These are phyloP conservation scores for Stygiomarasmius scandens DNA, from an alignment of 1,284 basidiomycete genomes.

Conservation along the genomic window DNA sequence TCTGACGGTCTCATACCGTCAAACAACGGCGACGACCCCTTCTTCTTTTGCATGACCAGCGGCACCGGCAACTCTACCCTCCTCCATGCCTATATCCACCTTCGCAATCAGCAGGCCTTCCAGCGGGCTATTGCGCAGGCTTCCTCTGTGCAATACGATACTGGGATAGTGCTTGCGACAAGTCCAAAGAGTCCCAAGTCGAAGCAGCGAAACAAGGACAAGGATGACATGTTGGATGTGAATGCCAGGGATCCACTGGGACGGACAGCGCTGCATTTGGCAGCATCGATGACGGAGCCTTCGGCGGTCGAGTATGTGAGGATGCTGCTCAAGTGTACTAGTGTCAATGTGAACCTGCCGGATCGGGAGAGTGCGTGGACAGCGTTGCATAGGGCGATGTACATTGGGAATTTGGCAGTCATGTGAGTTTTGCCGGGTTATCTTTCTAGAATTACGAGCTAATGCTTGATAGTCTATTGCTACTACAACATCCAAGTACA, in stretches of 20 bases:
- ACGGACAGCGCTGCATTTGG: conserved; percentile 85
- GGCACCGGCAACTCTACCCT: conserved; percentile 44
- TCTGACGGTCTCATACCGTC: not conserved
- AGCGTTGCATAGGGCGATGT: conserved; percentile 89
- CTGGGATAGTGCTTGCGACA: conserved; percentile 35
- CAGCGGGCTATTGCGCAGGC: conserved; percentile 66
- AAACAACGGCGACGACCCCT: not conserved
- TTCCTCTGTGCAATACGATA: conserved; percentile 32
- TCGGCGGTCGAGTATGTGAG: conserved; percentile 77
- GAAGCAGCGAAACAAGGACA: conserved; percentile 42
- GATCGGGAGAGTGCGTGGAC: conserved; percentile 93
- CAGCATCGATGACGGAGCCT: conserved; percentile 60
- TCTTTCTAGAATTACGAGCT: conserved; percentile 14
- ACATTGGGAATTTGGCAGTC: conserved; percentile 81
- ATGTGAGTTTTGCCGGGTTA: conserved; percentile 48
- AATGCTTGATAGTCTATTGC: conserved; percentile 53
- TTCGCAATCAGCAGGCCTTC: conserved; percentile 81
- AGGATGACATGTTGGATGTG: conserved; percentile 50
- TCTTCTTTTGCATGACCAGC: conserved; percentile 21
- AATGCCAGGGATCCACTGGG: conserved; percentile 77
- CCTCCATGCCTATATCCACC: conserved; percentile 81
- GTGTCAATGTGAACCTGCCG: conserved; percentile 79
- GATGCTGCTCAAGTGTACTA: conserved; percentile 78
- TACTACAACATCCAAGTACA: conserved; percentile 76
- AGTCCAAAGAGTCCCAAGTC: conserved; percentile 66